These are phyloP conservation scores for Hygrophorus russula DNA, from an alignment of 768 basidiomycete species.

Conservation along the genomic window DNA sequence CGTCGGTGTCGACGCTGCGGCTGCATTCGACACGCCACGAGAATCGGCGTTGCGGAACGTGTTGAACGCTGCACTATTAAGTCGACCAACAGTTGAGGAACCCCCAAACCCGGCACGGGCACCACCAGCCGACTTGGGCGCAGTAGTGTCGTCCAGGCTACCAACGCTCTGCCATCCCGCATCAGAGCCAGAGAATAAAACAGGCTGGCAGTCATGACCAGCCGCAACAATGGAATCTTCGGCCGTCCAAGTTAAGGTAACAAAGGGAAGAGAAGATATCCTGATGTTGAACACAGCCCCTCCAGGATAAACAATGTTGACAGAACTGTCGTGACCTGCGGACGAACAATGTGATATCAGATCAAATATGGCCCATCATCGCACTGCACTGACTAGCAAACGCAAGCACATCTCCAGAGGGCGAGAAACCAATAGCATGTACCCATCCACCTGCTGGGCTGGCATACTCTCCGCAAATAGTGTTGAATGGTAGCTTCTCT, in stretches of 20 bases:
- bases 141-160: conserved; percentile 75
- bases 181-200: conserved; percentile 69
- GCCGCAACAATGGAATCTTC: conserved; percentile 82
- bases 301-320: conserved; percentile 88
- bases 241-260: conserved; percentile 78
- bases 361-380: background rate
- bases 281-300: conserved; percentile 65
- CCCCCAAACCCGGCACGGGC: conserved; percentile 35
- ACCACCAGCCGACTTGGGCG: conserved; percentile 30
- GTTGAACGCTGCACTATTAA: conserved; percentile 91
- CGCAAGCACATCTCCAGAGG: conserved; percentile 87
- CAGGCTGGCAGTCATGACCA: conserved; percentile 95
- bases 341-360: conserved; percentile 1
- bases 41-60: conserved; percentile 89
- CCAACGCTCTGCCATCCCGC: conserved; percentile 72
- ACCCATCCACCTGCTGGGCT: conserved; percentile 96
- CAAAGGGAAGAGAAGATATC: conserved; percentile 67
- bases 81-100: conserved; percentile 47
- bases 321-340: conserved; percentile 87
- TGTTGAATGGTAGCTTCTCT: conserved; percentile 96
- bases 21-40: conserved; percentile 37
- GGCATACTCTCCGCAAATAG: conserved; percentile 87
- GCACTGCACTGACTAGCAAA: conserved; percentile 68
- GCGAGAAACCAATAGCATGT: conserved; percentile 91
- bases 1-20: conserved; percentile 13